These are phyloP conservation scores for Penicillium occitanis DNA, from an alignment of 2,329 filamentous ascomycete genomes.

Conservation along the genomic window DNA sequence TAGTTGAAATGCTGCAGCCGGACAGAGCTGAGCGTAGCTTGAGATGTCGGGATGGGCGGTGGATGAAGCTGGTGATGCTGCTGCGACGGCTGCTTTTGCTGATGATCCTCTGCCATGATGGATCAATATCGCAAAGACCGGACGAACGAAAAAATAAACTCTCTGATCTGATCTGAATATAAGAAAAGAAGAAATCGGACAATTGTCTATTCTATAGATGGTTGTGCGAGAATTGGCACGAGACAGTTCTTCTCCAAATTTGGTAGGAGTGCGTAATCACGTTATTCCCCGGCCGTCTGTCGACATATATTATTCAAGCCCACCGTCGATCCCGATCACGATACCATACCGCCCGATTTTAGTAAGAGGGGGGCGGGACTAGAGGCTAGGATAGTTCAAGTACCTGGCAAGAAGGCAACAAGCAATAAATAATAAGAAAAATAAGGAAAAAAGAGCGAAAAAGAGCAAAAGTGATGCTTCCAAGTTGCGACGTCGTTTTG, in stretches of 20 bases:
- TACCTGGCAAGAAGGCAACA: background rate
- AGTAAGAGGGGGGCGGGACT: background rate
- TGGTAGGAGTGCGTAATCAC: constrained; percentile 2
- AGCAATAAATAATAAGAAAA: background rate
- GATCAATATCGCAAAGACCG: background rate
- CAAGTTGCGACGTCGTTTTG: constrained; percentile 16
- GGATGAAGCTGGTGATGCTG: constrained; percentile 9
- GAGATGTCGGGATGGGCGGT: constrained; percentile 10
- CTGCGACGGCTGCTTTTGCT: constrained; percentile 9
- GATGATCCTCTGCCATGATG: constrained; percentile 19
- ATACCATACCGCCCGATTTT: background rate
- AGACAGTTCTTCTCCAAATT: constrained; percentile 5
- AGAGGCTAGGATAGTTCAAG: background rate
- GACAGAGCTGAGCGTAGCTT: constrained; percentile 18
- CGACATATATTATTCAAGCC: constrained; percentile 12
- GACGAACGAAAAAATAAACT: background rate
- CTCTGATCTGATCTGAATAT: background rate
- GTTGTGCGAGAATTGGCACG: constrained; percentile 9
- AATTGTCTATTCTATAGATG: constrained; percentile 1
- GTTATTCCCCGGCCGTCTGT: constrained; percentile 15
- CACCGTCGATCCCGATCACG: constrained; percentile 3
- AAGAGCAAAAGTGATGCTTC: constrained; percentile 18
- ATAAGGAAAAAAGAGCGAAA: constrained; percentile 19
- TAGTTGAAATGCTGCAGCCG: constrained; percentile 22
- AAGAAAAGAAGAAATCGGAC: background rate